A percentile compares a stretch with the other conserved stretches of the same genome.
Conservation (phyloP, 805 yeast species). For the Brettanomyces custersianus region DNA sequence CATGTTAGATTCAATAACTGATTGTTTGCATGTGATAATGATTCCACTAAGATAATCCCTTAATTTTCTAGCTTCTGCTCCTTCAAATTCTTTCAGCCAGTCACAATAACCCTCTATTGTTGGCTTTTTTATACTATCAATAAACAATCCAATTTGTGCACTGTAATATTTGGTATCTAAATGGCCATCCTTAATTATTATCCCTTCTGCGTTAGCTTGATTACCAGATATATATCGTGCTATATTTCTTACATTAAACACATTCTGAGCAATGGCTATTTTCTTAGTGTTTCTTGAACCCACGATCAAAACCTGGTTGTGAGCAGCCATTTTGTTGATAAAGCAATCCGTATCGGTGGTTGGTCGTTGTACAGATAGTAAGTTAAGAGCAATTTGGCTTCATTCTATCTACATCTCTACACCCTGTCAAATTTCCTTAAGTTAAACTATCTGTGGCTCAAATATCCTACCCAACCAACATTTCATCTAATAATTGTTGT, state of each 20-base stretch:
- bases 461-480: too few species aligned
- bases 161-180: constrained; percentile 21
- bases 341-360: too few species aligned
- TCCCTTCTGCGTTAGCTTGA: constrained; percentile 15
- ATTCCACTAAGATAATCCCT: constrained; percentile 39
- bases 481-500: too few species aligned
- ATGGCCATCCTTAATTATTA: constrained; percentile 15
- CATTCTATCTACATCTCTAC: too few species aligned
- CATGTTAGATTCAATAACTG: constrained; percentile 1
- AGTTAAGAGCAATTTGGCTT: too few species aligned
- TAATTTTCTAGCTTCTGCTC: constrained; percentile 31
- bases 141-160: constrained; percentile 18
- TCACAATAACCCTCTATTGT: constrained; percentile 12
- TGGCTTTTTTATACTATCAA: constrained; percentile 24
- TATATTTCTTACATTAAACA: constrained; percentile 19
- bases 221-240: constrained; percentile 9
- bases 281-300: constrained; percentile 38
- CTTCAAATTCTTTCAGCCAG: constrained; percentile 33
- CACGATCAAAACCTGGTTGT: constrained; percentile 35
- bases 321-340: background rate
- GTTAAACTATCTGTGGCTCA: too few species aligned
- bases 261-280: constrained; percentile 16
- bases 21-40: constrained; percentile 30
- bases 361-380: too few species aligned
- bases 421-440: too few species aligned